Conservation (phyloP, 129 eudicot species). For the Lactuca sativa region DNA sequence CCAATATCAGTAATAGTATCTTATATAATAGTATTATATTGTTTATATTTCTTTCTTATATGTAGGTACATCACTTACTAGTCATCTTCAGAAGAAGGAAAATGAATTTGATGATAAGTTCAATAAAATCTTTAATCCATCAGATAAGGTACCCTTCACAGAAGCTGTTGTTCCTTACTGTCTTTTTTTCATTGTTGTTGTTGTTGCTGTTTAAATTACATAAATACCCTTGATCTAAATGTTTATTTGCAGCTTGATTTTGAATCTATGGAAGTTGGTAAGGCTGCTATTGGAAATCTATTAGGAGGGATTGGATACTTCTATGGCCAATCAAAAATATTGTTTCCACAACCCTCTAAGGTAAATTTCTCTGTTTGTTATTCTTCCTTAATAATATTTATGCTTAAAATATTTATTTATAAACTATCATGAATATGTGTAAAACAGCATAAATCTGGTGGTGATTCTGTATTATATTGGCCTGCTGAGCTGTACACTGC, state of each 20-base stretch:
- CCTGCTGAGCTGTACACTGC: conserved; percentile 98
- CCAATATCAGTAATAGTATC: too few relatives aligned
- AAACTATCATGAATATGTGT: conserved; percentile 18
- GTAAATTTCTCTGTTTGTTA: conserved; percentile 42
- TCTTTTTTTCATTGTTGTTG: not conserved
- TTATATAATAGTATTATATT: not conserved
- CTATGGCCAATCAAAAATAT: conserved; percentile 90
- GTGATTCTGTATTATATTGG: conserved; percentile 73
- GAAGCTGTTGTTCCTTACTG: conserved; percentile 16
- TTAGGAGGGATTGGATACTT: conserved; percentile 96
- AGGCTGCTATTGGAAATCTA: conserved; percentile 84
- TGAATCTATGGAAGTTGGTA: conserved; percentile 63
- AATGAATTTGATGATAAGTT: conserved; percentile 66
- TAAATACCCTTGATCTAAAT: conserved; percentile 6
- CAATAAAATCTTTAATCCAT: conserved; percentile 49
- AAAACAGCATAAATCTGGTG: conserved; percentile 61
- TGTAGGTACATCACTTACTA: conserved; percentile 64
- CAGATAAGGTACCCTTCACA: conserved; percentile 53
- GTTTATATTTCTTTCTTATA: conserved; percentile 16
- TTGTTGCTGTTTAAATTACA: not conserved
- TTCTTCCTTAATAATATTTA: not conserved
- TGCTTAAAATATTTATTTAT: conserved; percentile 1
- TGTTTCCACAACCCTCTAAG: conserved; percentile 55
- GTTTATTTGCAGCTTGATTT: conserved; percentile 57
- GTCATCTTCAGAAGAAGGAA: conserved; percentile 56